Conservation (phyloP, 805 yeast genomes). For the Wickerhamiella kurtzmanii region DNA sequence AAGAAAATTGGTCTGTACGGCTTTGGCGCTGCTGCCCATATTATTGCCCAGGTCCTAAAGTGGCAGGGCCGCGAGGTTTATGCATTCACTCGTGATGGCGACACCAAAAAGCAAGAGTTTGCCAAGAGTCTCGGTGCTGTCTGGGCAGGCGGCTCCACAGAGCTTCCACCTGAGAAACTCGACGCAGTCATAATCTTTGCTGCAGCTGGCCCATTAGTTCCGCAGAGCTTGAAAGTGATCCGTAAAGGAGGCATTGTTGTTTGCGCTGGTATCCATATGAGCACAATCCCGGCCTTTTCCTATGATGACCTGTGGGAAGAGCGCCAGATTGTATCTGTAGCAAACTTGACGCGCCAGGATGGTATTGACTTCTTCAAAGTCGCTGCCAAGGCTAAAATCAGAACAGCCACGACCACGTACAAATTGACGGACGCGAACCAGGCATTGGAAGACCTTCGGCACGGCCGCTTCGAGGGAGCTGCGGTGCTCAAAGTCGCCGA, state of each 20-base stretch:
- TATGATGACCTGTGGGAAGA: slow-evolving; percentile 3
- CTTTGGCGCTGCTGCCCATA: slow-evolving; percentile 2
- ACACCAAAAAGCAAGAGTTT: neutral
- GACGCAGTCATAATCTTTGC: slow-evolving; percentile 1
- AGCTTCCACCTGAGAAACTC: neutral
- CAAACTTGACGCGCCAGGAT: slow-evolving; percentile 2
- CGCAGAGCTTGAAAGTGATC: neutral
- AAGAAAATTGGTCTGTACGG: neutral
- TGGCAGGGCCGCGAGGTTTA: neutral
- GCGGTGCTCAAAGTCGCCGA: neutral
- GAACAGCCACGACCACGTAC: neutral
- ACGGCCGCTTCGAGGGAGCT: slow-evolving; percentile 1
- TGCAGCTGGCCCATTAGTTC: neutral
- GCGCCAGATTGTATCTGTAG: slow-evolving; percentile 1
- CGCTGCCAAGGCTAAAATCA: neutral
- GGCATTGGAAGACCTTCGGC: slow-evolving; percentile 1
- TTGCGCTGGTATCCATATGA: slow-evolving; percentile 2
- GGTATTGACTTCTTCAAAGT: neutral
- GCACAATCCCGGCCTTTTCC: slow-evolving; percentile 1
- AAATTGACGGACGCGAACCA: neutral
- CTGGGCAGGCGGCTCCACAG: neutral
- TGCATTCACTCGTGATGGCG: slow-evolving; percentile 2
- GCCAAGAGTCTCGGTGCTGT: neutral
- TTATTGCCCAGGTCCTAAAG: neutral
- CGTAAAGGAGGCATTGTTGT: slow-evolving; percentile 1